Base-by-base conservation (phyloP, 192 early-diverging fungal species). In the Backusella morwellensis region DNA sequence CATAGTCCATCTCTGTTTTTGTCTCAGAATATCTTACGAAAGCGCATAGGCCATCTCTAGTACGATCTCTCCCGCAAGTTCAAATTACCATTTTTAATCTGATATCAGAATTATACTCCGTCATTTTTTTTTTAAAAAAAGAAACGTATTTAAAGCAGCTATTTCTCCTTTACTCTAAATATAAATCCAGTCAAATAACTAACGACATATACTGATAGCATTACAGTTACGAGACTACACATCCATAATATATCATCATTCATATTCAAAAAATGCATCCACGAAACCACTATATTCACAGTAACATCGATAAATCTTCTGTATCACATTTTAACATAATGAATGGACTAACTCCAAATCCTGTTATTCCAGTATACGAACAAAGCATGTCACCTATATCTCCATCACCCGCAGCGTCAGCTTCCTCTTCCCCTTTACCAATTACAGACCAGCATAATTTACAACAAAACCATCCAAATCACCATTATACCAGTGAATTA, bases 21-120 rank as follows among this genome's bases (percentile, higher is more conserved):
- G 54, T 59, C 54, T 59, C 54, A 59, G 54, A 59, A 59, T 59
- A 23, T 59, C 21, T 59, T 59, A 59, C 54, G 54, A 59, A 23
- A 26, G 54, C 21, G 21, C 54, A 59, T 23, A 26, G 54, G 21
- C 3, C 54, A 59, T 3, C 54, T 59, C 54, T 59, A 26, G 7
- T 21, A 26, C 4, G 17, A 26, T 59, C 3, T 59, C 1, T 59
- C 21, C 54, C 54, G 54, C 11, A 59, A 12, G 54, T 23, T 21
- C 23, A 21, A 59, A 23, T 26, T 9, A 12, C 42, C 42, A 3
- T 44, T 44, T 56, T 23, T 56, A 56, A 56, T 56, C 54, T 56
- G 21, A 56, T 26, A 56, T 56, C 17, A 56, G 19, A 56, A 56
- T 56, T 26, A 56, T 23, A 56, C 54, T 56, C 54, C 54, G 54